These are phyloP conservation scores for button mushroom (Agaricus bisporus) DNA, from an alignment of 768 basidiomycete species.

Conservation along the genomic window DNA sequence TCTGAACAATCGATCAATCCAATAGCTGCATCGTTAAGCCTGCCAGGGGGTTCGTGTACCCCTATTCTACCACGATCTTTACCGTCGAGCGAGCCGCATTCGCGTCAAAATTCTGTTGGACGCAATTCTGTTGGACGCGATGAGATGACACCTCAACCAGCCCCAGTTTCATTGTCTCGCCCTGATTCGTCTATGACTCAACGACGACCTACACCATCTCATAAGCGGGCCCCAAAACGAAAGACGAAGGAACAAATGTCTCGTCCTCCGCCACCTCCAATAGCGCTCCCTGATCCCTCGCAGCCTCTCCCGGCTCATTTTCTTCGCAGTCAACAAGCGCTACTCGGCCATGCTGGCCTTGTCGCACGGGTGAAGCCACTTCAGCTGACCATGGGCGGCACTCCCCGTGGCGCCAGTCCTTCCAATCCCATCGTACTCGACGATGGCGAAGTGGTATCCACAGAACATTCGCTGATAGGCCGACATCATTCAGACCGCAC, in stretches of 20 bases:
- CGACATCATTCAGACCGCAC: slow-evolving; percentile 9
- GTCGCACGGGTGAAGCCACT: slow-evolving; percentile 62
- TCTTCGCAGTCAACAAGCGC: slow-evolving; percentile 64
- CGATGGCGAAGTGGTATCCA: slow-evolving; percentile 36
- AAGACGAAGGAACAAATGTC: slow-evolving; percentile 35
- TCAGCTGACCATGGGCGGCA: slow-evolving; percentile 35
- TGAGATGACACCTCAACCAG: background rate
- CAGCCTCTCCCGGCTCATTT: slow-evolving; percentile 62
- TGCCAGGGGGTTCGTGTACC: slow-evolving; percentile 32
- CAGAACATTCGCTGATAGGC: slow-evolving; percentile 18
- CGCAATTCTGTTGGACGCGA: slow-evolving; percentile 3
- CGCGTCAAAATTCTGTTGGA: slow-evolving; percentile 8
- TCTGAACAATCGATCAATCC: slow-evolving; percentile 82
- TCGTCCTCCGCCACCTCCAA: slow-evolving; percentile 46
- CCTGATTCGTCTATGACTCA: slow-evolving; percentile 15
- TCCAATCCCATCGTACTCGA: slow-evolving; percentile 69
- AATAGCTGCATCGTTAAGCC: slow-evolving; percentile 61
- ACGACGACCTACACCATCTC: slow-evolving; percentile 16
- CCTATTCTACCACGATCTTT: slow-evolving; percentile 24
- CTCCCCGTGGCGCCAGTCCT: slow-evolving; percentile 43
- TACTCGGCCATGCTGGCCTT: slow-evolving; percentile 68
- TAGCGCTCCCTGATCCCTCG: slow-evolving; percentile 56
- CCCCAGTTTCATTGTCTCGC: slow-evolving; percentile 13
- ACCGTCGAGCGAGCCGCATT: slow-evolving; percentile 1
- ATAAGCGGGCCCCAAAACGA: slow-evolving; percentile 29